A percentile compares a stretch with the other conserved stretches of the same genome.
phyloP scores from a whole-genome alignment of 2,329 filamentous ascomycete species.

The Venturia asperata region DNA sequence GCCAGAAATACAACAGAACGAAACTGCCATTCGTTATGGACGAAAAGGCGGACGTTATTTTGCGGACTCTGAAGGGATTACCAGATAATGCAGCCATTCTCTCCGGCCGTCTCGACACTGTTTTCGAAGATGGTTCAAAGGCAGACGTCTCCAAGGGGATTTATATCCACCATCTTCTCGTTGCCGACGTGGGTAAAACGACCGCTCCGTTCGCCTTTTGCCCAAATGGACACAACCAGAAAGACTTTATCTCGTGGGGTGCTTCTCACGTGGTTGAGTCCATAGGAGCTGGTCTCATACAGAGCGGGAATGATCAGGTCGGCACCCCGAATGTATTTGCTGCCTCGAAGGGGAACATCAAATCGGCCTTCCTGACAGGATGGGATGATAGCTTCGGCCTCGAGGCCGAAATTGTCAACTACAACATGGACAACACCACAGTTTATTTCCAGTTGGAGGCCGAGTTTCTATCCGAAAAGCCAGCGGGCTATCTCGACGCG shows the following conservation, averaged over 20 bases:
- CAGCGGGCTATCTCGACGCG: conserved; percentile 5
- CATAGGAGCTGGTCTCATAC: conserved; percentile 15
- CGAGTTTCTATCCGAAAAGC: conserved; percentile 8
- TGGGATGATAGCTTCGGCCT: conserved; percentile 12
- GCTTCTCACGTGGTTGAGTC: conserved; percentile 3
- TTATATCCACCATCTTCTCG: conserved; percentile 17
- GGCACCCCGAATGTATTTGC: conserved; percentile 8
- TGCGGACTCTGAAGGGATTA: conserved; percentile 14
- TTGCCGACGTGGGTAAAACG: conserved; percentile 15
- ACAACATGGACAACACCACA: conserved; percentile 8
- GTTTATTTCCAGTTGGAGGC: conserved; percentile 9
- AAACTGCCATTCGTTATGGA: conserved; percentile 11
- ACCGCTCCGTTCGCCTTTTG: conserved; percentile 15
- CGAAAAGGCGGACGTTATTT: conserved; percentile 5
- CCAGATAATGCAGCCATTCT: conserved; percentile 14
- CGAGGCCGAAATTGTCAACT: conserved; percentile 17
- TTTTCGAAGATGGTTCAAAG: conserved; percentile 13
- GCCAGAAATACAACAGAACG: conserved; percentile 12
- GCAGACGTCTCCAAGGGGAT: conserved; percentile 8
- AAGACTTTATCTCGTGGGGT: conserved; percentile 1
- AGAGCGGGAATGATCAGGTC: conserved; percentile 15
- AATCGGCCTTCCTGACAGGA: conserved; percentile 8
- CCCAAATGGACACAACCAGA: conserved; percentile 14
- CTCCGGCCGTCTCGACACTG: conserved; percentile 10
- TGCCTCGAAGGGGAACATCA: background rate